Evolutionary conservation across 1,284 basidiomycete genomes (phyloP), one percentile per base, ranked within the genome.

Genomic region (Chalciporus piperatoides): DNA sequence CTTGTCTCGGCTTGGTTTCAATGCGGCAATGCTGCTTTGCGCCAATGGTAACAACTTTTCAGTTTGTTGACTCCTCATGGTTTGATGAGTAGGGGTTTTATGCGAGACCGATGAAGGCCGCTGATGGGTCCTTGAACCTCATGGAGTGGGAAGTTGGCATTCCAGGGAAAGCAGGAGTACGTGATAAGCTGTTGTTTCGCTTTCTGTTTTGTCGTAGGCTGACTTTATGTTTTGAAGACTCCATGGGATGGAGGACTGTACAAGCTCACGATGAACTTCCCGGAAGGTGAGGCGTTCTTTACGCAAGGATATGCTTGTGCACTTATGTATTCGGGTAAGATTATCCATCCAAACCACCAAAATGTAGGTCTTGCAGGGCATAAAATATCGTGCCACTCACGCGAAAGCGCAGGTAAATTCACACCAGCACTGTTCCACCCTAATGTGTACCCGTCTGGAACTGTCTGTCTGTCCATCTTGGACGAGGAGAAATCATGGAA

Each of bases 401-500:
- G 44, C 32, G 37, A 55, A 48, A 27, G 51, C 49, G 37, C 68
- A 97, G 94, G 93, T 77, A 98, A 98, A 82, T 99, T 99, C 72
- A 79, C 85, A 1, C 96, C 97, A 2, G 90, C 96, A 24, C 76
- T 98, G 44, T 99, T 97, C 75, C 96, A 99, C 69, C 96, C 96
- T 24, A 99, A 99, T 67, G 94, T 99, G 46, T 99, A 97, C 69
- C 97, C 97, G 0, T 97, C 94, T 14, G 97, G 97, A 23, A 99
- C 97, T 17, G 95, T 99, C 44, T 99, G 97, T 68, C 78, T 99
- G 19, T 97, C 94, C 12, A 99, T 99, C 65, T 73, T 99, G 35
- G 96, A 99, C 67, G 97, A 99, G 68, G 97, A 99, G 71, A 99
- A 99, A 71, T 88, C 86, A 5, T 99, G 97, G 97, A 98, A 98